These are phyloP conservation scores for Claviceps humidiphila DNA, from an alignment of 2,329 filamentous ascomycete genomes.

Conservation along the genomic window DNA sequence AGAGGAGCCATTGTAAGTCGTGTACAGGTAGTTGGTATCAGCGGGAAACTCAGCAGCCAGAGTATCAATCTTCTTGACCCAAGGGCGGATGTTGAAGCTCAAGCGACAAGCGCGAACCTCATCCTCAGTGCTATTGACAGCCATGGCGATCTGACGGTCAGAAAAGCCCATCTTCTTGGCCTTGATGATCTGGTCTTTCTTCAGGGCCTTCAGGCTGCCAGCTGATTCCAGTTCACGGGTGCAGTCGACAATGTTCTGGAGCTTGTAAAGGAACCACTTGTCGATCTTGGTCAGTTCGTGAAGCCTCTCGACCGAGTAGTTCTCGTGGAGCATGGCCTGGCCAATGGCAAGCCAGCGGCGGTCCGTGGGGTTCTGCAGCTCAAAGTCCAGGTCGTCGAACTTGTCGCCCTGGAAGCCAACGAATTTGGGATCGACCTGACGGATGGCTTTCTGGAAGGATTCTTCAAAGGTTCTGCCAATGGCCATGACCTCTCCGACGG, in stretches of 20 bases:
- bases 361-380: constrained; percentile 85
- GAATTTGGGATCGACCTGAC: constrained; percentile 86
- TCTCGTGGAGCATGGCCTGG: constrained; percentile 94
- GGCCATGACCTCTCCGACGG: constrained; percentile 97
- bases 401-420: constrained; percentile 90
- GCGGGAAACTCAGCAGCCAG: constrained; percentile 93
- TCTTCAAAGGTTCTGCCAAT: constrained; percentile 98
- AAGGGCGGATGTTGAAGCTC: constrained; percentile 80
- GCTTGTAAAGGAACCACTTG: constrained; percentile 98
- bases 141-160: constrained; percentile 83
- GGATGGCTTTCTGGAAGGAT: constrained; percentile 97
- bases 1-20: constrained; percentile 89
- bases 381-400: constrained; percentile 84
- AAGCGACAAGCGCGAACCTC: constrained; percentile 75
- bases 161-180: constrained; percentile 98
- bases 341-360: constrained; percentile 95
- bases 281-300: constrained; percentile 97
- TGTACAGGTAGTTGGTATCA: constrained; percentile 91
- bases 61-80: constrained; percentile 98
- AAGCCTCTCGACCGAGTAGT: constrained; percentile 82
- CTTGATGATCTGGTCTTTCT: constrained; percentile 77
- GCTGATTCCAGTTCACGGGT: constrained; percentile 73
- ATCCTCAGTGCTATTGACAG: constrained; percentile 76
- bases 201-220: constrained; percentile 69
- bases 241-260: constrained; percentile 92